A percentile compares a stretch with the other conserved stretches of the same genome.
Evolutionary conservation across 306 rosid genomes (phyloP).

Genomic region (Calophaca sinica): DNA sequence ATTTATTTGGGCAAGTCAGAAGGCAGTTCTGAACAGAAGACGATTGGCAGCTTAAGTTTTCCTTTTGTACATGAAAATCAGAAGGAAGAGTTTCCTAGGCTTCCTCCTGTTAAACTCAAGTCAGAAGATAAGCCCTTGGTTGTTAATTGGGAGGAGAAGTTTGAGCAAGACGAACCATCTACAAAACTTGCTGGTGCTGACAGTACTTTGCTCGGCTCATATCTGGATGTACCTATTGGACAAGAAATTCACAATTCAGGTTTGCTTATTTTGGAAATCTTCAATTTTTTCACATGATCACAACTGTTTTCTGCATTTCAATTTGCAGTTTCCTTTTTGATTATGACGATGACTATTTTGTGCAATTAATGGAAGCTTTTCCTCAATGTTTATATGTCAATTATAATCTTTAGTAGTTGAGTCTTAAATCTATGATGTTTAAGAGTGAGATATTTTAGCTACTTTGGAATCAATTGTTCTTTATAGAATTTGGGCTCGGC

Average conservation of each 20-base stretch:
- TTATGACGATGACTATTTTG: conserved; percentile 12
- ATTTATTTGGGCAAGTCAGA: conserved; percentile 66
- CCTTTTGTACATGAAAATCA: conserved; percentile 64
- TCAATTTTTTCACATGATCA: not conserved
- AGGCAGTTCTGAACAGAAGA: conserved; percentile 64
- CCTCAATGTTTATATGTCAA: not conserved
- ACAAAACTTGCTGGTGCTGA: conserved; percentile 58
- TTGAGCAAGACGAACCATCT: conserved; percentile 63
- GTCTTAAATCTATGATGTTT: conserved; percentile 10
- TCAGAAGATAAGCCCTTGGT: conserved; percentile 74
- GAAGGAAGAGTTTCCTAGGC: conserved; percentile 83
- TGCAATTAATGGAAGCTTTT: conserved; percentile 19
- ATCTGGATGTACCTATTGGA: conserved; percentile 81
- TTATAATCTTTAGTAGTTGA: conserved; percentile 1
- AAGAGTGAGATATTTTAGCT: not conserved
- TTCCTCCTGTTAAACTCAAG: conserved; percentile 89
- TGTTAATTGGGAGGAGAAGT: conserved; percentile 79
- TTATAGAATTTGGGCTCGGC: not conserved
- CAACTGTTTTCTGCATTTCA: conserved; percentile 1
- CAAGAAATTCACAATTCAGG: conserved; percentile 83
- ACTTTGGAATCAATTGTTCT: not conserved
- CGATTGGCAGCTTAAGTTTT: conserved; percentile 58
- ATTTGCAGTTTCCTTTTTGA: not conserved
- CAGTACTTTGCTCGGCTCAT: conserved; percentile 68
- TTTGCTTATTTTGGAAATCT: conserved; percentile 47